phyloP scores from a whole-genome alignment of 768 basidiomycete genomes.

The Filobasidium wieringae region DNA sequence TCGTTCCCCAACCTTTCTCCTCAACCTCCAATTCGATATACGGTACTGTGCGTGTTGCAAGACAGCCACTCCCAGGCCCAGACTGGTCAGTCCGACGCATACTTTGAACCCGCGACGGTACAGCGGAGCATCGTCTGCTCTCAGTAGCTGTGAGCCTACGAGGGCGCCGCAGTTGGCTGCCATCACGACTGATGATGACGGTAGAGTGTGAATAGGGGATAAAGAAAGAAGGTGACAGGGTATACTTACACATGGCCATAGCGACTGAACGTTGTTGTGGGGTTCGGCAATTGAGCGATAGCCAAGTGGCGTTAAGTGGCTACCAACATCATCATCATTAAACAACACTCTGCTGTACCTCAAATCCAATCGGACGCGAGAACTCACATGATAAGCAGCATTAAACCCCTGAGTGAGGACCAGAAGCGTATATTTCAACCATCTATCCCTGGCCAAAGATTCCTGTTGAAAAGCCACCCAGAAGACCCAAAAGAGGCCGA shows the following conservation, averaged over 20 bases:
- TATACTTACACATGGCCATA: slow-evolving; percentile 26
- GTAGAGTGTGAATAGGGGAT: background rate
- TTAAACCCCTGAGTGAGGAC: slow-evolving; percentile 16
- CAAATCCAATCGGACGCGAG: background rate
- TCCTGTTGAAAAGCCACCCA: slow-evolving; percentile 25
- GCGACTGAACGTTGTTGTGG: slow-evolving; percentile 27
- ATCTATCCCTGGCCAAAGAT: slow-evolving; percentile 16
- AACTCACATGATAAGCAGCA: slow-evolving; percentile 17
- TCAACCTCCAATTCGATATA: slow-evolving; percentile 17
- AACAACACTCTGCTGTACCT: background rate
- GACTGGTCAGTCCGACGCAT: slow-evolving; percentile 17
- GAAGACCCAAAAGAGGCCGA: slow-evolving; percentile 17
- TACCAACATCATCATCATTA: background rate
- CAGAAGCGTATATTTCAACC: slow-evolving; percentile 20
- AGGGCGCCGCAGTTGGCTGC: slow-evolving; percentile 29
- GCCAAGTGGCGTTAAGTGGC: slow-evolving; percentile 30
- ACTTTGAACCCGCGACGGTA: slow-evolving; percentile 27
- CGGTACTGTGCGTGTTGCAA: slow-evolving; percentile 25
- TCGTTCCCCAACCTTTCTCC: background rate
- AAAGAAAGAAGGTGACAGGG: background rate
- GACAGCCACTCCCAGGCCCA: slow-evolving; percentile 18
- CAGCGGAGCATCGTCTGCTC: slow-evolving; percentile 26
- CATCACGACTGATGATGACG: slow-evolving; percentile 20
- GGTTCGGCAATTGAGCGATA: slow-evolving; percentile 23
- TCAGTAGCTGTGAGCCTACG: slow-evolving; percentile 26